Evolutionary conservation across 306 rosid species (phyloP).

Genomic region (Glycine tomentella): DNA sequence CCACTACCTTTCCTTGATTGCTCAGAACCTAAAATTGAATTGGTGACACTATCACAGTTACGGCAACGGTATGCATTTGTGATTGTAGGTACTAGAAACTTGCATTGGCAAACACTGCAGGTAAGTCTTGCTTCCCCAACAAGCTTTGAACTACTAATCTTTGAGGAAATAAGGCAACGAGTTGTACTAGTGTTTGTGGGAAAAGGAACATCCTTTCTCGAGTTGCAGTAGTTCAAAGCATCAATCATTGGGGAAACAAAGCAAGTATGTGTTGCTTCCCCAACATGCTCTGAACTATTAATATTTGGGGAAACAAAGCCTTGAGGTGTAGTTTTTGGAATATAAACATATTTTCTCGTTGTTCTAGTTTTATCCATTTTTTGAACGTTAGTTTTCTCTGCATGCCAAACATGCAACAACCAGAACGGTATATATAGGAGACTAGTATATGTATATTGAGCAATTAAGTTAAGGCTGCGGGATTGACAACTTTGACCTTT

Average conservation of each 20-base stretch:
- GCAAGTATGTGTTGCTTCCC: not conserved
- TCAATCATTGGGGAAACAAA: not conserved
- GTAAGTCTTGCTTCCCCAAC: not conserved
- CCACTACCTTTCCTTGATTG: not conserved
- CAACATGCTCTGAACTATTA: no score
- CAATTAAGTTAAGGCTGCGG: no score
- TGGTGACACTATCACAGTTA: not conserved
- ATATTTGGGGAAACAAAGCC: no score
- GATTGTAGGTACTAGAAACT: not conserved
- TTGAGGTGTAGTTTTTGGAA: no score
- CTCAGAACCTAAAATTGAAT: not conserved
- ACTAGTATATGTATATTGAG: no score
- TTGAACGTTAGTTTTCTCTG: not conserved
- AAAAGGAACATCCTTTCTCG: conserved; percentile 22
- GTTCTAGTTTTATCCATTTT: conserved; percentile 27
- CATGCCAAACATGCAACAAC: not conserved
- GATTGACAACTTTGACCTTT: not conserved
- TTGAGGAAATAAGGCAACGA: conserved; percentile 19
- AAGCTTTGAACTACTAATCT: no score
- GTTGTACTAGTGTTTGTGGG: not conserved
- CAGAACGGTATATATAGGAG: conserved; percentile 4
- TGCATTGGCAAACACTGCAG: conserved; percentile 34
- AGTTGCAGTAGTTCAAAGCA: no score
- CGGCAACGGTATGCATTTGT: conserved; percentile 25
- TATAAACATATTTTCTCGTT: not conserved